Percentiles rank a stretch among this genome's conserved stretches.
Conservation (phyloP, 345 rosid species). For the Corchorus capsularis region DNA sequence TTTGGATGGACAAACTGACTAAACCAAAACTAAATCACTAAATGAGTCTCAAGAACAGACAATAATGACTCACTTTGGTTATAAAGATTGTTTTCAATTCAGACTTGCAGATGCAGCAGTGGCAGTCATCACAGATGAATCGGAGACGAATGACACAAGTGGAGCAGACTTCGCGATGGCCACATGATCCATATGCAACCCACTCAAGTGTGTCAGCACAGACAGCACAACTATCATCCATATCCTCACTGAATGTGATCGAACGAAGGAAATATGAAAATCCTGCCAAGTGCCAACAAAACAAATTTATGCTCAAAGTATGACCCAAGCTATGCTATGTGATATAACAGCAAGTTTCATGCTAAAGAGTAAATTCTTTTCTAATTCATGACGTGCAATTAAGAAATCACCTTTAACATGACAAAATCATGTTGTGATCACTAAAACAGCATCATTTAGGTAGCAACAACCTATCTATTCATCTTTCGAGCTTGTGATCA, state of each 20-base stretch:
- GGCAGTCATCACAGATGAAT: slow-evolving; percentile 68
- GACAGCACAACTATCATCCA: slow-evolving; percentile 96
- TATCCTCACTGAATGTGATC: slow-evolving; percentile 2
- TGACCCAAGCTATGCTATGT: background rate
- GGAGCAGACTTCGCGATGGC: slow-evolving; percentile 94
- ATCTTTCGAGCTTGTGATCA: background rate
- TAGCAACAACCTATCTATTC: background rate
- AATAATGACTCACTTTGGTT: slow-evolving; percentile 54
- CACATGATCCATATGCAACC: slow-evolving; percentile 92
- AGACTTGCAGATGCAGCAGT: slow-evolving; percentile 89
- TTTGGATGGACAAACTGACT: background rate
- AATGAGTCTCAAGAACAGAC: background rate
- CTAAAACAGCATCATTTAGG: background rate
- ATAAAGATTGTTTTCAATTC: slow-evolving; percentile 53
- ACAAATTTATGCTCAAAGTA: background rate
- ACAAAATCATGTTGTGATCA: background rate
- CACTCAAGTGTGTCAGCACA: slow-evolving; percentile 91
- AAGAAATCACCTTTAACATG: background rate
- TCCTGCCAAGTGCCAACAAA: slow-evolving; percentile 10
- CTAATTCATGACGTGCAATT: background rate
- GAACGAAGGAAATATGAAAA: slow-evolving; percentile 5
- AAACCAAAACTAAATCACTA: background rate
- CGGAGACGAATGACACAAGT: slow-evolving; percentile 91
- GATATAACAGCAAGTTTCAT: background rate
- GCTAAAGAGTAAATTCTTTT: background rate